Evolutionary conservation across 768 basidiomycete genomes (phyloP).

Genomic region (Calocybe gangraenosa): DNA sequence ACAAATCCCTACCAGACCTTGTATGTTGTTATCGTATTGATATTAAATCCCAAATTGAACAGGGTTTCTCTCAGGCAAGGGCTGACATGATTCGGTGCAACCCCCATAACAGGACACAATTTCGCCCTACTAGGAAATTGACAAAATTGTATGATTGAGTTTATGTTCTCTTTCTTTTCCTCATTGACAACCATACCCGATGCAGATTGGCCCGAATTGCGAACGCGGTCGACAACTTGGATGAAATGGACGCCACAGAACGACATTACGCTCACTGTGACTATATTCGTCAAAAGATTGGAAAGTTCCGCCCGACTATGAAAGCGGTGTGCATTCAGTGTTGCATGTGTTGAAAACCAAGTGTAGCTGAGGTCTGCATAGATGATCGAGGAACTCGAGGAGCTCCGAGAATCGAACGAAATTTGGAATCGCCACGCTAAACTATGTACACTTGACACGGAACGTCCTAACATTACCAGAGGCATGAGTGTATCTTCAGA

Average conservation of each 20-base stretch:
- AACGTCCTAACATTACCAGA: too few relatives aligned
- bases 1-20: not conserved
- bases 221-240: not conserved
- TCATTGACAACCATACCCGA: not conserved
- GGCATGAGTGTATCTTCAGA: too few relatives aligned
- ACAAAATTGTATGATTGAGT: not conserved
- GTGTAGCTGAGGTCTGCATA: not conserved
- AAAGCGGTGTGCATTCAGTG: not conserved
- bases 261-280: conserved; percentile 1
- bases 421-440: not conserved
- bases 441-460: too few relatives aligned
- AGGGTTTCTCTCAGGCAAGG: not conserved
- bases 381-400: not conserved
- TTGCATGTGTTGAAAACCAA: not conserved
- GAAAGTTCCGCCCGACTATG: not conserved
- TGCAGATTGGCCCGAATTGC: not conserved
- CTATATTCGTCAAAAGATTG: conserved; percentile 2
- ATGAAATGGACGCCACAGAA: not conserved
- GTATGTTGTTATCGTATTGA: not conserved
- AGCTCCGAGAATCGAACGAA: not conserved
- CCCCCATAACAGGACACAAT: not conserved
- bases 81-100: conserved; percentile 6
- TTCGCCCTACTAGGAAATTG: conserved; percentile 1
- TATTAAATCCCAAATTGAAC: not conserved
- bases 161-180: too few relatives aligned